These are phyloP conservation scores for Geosmithia flava DNA, from an alignment of 2,329 filamentous ascomycete species.

Conservation along the genomic window DNA sequence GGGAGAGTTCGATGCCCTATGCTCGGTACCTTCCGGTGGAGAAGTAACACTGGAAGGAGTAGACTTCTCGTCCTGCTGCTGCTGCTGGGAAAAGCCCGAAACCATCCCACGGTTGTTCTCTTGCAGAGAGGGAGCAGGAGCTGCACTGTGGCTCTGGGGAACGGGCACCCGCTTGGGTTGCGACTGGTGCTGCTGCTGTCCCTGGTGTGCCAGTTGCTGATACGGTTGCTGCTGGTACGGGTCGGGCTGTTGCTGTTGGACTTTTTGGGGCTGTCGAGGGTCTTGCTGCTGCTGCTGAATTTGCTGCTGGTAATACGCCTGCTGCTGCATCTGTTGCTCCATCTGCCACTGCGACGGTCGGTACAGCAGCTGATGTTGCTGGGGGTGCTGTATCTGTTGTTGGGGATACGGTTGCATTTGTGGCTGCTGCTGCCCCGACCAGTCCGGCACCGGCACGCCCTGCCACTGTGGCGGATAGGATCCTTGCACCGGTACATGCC, in stretches of 20 bases:
- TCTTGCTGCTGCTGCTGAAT: background rate
- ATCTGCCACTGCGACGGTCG: background rate
- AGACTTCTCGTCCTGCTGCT: too few relatives aligned
- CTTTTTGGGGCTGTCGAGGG: background rate
- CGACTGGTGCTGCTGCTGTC: background rate
- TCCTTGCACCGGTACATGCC: background rate
- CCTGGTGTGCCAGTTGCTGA: background rate
- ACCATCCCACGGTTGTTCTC: too few relatives aligned
- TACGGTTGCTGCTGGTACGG: background rate
- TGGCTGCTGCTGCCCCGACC: too few relatives aligned
- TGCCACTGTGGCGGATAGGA: too few relatives aligned
- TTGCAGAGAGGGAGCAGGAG: constrained; percentile 11
- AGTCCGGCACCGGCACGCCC: too few relatives aligned
- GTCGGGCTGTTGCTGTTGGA: background rate
- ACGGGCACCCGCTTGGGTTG: constrained; percentile 12
- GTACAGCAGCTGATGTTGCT: background rate
- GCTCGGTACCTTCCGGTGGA: too few relatives aligned
- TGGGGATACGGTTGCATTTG: too few relatives aligned
- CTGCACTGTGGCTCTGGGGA: constrained; percentile 20
- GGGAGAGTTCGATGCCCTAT: too few relatives aligned
- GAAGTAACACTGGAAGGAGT: too few relatives aligned
- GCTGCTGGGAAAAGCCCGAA: too few relatives aligned
- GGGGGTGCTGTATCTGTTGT: constrained; percentile 3
- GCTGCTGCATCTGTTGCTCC: constrained; percentile 2
- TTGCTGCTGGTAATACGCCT: constrained; percentile 1